Percentiles rank a stretch among this genome's conserved stretches.
These are phyloP conservation scores for Ensete glaucum DNA, from an alignment of 176 grass and related monocot genomes.

Conservation along the genomic window DNA sequence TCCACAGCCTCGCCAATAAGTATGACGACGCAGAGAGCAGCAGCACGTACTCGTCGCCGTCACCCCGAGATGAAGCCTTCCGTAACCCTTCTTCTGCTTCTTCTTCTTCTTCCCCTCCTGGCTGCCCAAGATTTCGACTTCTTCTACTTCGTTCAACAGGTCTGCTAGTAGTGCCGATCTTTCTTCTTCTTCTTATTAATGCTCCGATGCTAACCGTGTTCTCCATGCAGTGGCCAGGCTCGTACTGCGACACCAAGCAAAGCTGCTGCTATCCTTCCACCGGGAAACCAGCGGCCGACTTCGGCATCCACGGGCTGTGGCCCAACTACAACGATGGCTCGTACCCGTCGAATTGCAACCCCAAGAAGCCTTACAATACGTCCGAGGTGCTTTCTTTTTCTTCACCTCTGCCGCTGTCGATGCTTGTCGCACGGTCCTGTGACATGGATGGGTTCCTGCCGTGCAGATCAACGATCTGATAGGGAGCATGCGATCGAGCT, in stretches of 20 bases:
- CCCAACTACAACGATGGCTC: constrained; percentile 83
- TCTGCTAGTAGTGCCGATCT: neutral
- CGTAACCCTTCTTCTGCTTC: constrained; percentile 7
- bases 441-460: neutral
- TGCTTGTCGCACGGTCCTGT: neutral
- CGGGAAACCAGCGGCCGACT: constrained; percentile 80
- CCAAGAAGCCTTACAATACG: constrained; percentile 33
- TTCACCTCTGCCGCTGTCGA: no score
- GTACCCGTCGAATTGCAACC: constrained; percentile 79
- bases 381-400: constrained; percentile 34
- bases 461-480: constrained; percentile 59
- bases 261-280: constrained; percentile 83
- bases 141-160: constrained; percentile 77
- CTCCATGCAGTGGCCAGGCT: constrained; percentile 68
- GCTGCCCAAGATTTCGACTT: constrained; percentile 64
- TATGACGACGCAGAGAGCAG: no score
- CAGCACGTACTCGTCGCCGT: no score
- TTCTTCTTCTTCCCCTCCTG: constrained; percentile 28
- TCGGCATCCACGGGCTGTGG: constrained; percentile 96
- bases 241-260: constrained; percentile 70
- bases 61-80: neutral
- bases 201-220: neutral
- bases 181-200: neutral
- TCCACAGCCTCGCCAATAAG: no score
- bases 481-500: constrained; percentile 29